Evolutionary conservation across 202 grass and related monocot genomes (phyloP), one percentile per base, ranked within the genome.

Genomic region (Panicum virgatum): DNA sequence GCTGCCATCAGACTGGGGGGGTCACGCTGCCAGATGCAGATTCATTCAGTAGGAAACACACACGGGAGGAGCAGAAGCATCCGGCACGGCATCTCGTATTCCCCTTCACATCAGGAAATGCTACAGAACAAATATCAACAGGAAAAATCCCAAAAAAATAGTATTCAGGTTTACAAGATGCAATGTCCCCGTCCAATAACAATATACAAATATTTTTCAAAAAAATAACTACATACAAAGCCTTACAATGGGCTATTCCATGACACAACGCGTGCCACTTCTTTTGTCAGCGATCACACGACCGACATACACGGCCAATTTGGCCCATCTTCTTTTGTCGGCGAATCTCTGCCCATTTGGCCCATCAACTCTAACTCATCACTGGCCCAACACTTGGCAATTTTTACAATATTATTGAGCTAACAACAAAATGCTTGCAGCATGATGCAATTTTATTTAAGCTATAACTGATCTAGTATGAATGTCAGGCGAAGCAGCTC

Each of bases 221-320:
- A 34, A 34, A 34, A 18, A 70, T 67, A 13, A 68, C 46, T 29
- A 47, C 25, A 71, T 50, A 20, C 26, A 12, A 12, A 72, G 45
- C 16, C 16, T 72, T 51, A 29, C 26, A 27, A 16, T 29, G 23
- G 12, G 25, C 12, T 18, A 64, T 63, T 34, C 26, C 18, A n/a
- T 2, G 7, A 43, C 0, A 26, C 12, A 69, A 59, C 46, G n/a
- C 45, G 51, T 6, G 16, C 5, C 50, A 2, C 22, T 34, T 34
- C 32, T 34, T 34, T 34, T 34, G 32, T 34, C 32, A 34, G 32
- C 32, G 15, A 12, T 2, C 6, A 16, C 12, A 66, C 15, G n/a
- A 36, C 60, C 15, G n/a, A 36, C 60, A 74, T 52, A 42, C 2
- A 76, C 53, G 12, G 72, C 22, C 77, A 25, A 5, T 86, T 86